Evolutionary conservation across 768 basidiomycete genomes (phyloP).

Genomic region (Hebeloma cylindrosporum): DNA sequence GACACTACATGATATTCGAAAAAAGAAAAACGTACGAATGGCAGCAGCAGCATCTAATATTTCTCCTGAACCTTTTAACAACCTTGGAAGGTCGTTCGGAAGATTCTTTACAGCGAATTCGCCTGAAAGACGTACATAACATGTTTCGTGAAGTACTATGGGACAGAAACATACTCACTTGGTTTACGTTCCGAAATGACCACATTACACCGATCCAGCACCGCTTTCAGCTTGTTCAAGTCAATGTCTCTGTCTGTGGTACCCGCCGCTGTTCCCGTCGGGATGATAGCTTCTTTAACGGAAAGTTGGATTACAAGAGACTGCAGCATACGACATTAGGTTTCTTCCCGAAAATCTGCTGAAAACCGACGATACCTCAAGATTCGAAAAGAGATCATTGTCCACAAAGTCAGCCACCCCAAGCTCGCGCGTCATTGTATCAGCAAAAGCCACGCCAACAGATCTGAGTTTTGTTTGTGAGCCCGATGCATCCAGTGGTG

Average conservation of each 20-base stretch:
- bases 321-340: slow-evolving; percentile 40
- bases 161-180: slow-evolving; percentile 46
- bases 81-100: slow-evolving; percentile 72
- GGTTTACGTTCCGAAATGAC: slow-evolving; percentile 89
- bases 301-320: slow-evolving; percentile 94
- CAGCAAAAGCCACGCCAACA: slow-evolving; percentile 89
- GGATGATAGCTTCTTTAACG: slow-evolving; percentile 92
- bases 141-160: not conserved
- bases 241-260: slow-evolving; percentile 85
- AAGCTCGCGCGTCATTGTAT: slow-evolving; percentile 80
- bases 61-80: slow-evolving; percentile 51
- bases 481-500: slow-evolving; percentile 37
- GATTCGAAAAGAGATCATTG: slow-evolving; percentile 94
- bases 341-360: not conserved
- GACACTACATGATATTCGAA: not conserved
- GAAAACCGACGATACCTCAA: slow-evolving; percentile 59
- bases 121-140: slow-evolving; percentile 40
- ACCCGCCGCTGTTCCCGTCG: slow-evolving; percentile 69
- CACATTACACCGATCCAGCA: slow-evolving; percentile 88
- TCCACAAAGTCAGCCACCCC: slow-evolving; percentile 92
- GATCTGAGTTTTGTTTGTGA: slow-evolving; percentile 64
- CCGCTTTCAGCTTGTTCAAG: slow-evolving; percentile 78
- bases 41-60: slow-evolving; percentile 48
- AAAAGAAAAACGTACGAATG: slow-evolving; percentile 48
- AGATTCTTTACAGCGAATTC: slow-evolving; percentile 84